These are phyloP conservation scores for Penicillium sumatraense DNA, from an alignment of 2,329 filamentous ascomycete species.

Conservation along the genomic window DNA sequence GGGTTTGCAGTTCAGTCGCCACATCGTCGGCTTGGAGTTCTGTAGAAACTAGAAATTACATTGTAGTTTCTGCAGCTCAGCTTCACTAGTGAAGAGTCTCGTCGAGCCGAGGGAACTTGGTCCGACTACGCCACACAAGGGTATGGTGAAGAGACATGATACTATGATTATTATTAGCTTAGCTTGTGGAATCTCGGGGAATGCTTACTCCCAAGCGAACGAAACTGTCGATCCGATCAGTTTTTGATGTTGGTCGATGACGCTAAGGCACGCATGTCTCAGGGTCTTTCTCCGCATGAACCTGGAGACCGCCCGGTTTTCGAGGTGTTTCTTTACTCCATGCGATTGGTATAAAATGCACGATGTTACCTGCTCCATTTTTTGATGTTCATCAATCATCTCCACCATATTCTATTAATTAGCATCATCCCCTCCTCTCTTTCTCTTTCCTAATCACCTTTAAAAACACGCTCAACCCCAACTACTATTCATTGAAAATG, in stretches of 20 bases:
- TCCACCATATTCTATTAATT: background rate
- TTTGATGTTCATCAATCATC: background rate
- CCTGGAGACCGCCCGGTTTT: slow-evolving; percentile 7
- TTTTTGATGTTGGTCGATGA: slow-evolving; percentile 9
- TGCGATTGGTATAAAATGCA: slow-evolving; percentile 4
- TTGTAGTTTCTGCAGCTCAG: background rate
- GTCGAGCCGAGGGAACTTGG: background rate
- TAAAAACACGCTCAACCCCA: background rate
- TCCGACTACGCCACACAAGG: slow-evolving; percentile 1
- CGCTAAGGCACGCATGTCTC: slow-evolving; percentile 17
- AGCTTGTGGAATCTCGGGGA: background rate
- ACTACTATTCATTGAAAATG: slow-evolving; percentile 6
- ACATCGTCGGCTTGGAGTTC: too few relatives aligned
- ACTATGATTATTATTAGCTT: background rate
- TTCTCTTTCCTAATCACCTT: background rate
- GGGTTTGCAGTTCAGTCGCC: too few relatives aligned
- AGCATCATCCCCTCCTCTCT: background rate
- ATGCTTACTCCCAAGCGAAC: background rate
- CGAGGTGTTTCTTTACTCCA: background rate
- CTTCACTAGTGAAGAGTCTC: too few relatives aligned
- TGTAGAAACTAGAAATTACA: background rate
- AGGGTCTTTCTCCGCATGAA: slow-evolving; percentile 4
- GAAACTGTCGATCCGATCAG: slow-evolving; percentile 14
- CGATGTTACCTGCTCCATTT: background rate
- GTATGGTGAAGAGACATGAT: background rate